Percentiles rank a stretch among this genome's conserved stretches.
These are phyloP conservation scores for Macadamia tetraphylla DNA, from an alignment of 164 flowering plant species.

Conservation along the genomic window DNA sequence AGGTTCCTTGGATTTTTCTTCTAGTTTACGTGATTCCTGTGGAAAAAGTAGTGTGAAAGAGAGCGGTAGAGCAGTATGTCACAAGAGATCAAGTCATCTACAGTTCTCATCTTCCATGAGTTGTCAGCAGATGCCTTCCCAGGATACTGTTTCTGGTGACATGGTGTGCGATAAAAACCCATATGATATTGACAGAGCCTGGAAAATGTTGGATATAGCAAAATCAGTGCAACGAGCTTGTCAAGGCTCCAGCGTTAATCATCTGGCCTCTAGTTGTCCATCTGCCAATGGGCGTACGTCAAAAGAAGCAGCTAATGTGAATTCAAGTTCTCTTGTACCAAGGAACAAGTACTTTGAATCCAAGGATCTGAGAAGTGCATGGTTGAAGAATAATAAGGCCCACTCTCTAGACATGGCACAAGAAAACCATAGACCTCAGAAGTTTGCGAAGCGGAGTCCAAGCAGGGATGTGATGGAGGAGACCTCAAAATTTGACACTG, in stretches of 20 bases:
- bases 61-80: neutral
- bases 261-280: slow-evolving; percentile 10
- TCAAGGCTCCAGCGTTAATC: slow-evolving; percentile 5
- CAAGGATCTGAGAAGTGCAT: slow-evolving; percentile 10
- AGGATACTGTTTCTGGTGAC: slow-evolving; percentile 8
- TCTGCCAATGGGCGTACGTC: slow-evolving; percentile 8
- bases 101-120: slow-evolving; percentile 17
- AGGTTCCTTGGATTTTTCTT: slow-evolving; percentile 51
- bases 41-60: slow-evolving; percentile 5
- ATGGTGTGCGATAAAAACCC: slow-evolving; percentile 5
- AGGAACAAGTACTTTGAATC: slow-evolving; percentile 9
- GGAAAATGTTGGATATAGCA: slow-evolving; percentile 72
- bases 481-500: neutral
- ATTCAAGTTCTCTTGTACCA: slow-evolving; percentile 1
- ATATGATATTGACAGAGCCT: slow-evolving; percentile 51
- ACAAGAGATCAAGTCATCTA: slow-evolving; percentile 10
- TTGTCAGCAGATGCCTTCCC: slow-evolving; percentile 4
- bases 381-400: slow-evolving; percentile 7
- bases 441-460: slow-evolving; percentile 11
- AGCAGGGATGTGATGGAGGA: slow-evolving; percentile 6
- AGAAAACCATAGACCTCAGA: slow-evolving; percentile 4
- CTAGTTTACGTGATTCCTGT: slow-evolving; percentile 15
- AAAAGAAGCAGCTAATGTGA: slow-evolving; percentile 13
- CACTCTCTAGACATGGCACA: slow-evolving; percentile 6
- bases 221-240: slow-evolving; percentile 21